phyloP scores from a whole-genome alignment of 768 basidiomycete genomes.

The Leccinum fibrillosum region DNA sequence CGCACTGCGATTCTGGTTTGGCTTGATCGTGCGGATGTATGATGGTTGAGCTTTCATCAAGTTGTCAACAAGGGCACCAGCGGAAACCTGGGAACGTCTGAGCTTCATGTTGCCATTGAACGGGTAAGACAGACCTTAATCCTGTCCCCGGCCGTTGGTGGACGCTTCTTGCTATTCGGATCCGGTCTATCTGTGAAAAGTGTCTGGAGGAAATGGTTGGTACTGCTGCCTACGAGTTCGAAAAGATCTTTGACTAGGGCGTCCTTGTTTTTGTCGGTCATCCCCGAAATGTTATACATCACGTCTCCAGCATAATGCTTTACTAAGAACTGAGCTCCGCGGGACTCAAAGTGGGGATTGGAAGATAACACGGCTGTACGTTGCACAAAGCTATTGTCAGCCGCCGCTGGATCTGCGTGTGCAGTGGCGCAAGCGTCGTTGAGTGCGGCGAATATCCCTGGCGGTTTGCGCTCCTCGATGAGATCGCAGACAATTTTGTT shows the following conservation, averaged over 20 bases:
- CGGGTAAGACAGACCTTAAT: slow-evolving; percentile 65
- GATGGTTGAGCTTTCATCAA: slow-evolving; percentile 96
- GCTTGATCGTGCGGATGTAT: slow-evolving; percentile 99
- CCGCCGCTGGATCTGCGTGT: slow-evolving; percentile 93
- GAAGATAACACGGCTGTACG: slow-evolving; percentile 75
- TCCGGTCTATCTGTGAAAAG: slow-evolving; percentile 95
- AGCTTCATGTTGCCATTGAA: background rate
- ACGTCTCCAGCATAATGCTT: slow-evolving; percentile 98
- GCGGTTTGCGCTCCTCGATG: slow-evolving; percentile 94
- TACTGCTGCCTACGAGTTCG: slow-evolving; percentile 78
- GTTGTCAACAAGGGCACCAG: slow-evolving; percentile 93
- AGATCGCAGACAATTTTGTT: slow-evolving; percentile 98
- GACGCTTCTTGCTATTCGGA: slow-evolving; percentile 95
- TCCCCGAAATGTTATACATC: slow-evolving; percentile 94
- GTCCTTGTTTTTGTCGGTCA: slow-evolving; percentile 99
- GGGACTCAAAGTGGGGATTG: slow-evolving; percentile 92
- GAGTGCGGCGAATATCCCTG: slow-evolving; percentile 95
- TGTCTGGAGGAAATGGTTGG: slow-evolving; percentile 81
- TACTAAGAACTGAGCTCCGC: slow-evolving; percentile 92
- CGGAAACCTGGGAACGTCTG: slow-evolving; percentile 60
- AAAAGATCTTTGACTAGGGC: slow-evolving; percentile 91
- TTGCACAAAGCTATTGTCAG: slow-evolving; percentile 96
- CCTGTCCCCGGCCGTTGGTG: slow-evolving; percentile 95
- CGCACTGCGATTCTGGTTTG: slow-evolving; percentile 92
- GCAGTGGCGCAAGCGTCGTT: slow-evolving; percentile 99